These are phyloP conservation scores for Aureobasidium uvarum DNA, from an alignment of 2,329 filamentous ascomycete genomes.

Conservation along the genomic window DNA sequence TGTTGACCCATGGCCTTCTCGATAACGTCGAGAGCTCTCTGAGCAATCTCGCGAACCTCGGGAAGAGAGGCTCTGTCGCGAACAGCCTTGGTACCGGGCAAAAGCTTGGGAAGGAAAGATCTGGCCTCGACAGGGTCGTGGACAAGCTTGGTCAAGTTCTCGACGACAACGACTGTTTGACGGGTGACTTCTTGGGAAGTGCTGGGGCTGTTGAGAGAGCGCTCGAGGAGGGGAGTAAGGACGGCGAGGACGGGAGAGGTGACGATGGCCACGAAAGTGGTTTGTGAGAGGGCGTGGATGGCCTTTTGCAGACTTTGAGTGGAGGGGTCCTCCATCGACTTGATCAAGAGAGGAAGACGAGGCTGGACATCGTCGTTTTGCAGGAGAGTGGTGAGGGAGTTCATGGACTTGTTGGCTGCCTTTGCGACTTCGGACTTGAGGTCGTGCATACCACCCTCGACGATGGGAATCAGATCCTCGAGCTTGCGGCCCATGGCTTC, in stretches of 20 bases:
- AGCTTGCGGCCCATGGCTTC: conserved; percentile 87
- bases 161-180: conserved; percentile 93
- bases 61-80: conserved; percentile 85
- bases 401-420: conserved; percentile 91
- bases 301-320: conserved; percentile 87
- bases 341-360: conserved; percentile 85
- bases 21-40: conserved; percentile 79
- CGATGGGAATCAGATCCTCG: conserved; percentile 82
- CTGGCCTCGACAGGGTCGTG: conserved; percentile 93
- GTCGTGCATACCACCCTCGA: conserved; percentile 94
- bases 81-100: conserved; percentile 88
- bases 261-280: conserved; percentile 96
- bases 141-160: conserved; percentile 97
- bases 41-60: conserved; percentile 88
- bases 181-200: conserved; percentile 93
- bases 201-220: conserved; percentile 84
- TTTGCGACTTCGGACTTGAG: conserved; percentile 84
- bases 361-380: conserved; percentile 97
- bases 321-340: conserved; percentile 93
- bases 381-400: conserved; percentile 79
- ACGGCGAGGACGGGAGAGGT: conserved; percentile 93
- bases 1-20: conserved; percentile 81
- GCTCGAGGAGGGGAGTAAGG: conserved; percentile 89
- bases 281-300: conserved; percentile 93
- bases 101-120: conserved; percentile 90